phyloP scores from a whole-genome alignment of 768 basidiomycete species.

The Nidularia pulvinata region DNA sequence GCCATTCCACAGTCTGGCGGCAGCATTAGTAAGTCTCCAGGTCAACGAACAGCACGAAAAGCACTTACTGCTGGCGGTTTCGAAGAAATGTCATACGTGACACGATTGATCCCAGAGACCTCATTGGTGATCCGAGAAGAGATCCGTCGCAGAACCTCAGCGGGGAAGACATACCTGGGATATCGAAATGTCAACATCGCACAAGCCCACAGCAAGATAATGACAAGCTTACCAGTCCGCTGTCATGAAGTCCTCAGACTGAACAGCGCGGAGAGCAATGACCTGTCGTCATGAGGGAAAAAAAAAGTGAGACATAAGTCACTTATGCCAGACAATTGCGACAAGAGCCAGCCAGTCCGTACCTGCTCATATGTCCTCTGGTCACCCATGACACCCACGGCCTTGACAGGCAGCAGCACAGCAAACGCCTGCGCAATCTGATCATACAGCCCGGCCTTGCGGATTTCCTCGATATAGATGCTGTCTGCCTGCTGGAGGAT shows the following conservation, averaged over 20 bases:
- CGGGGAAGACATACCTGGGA: slow-evolving; percentile 91
- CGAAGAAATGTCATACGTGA: slow-evolving; percentile 95
- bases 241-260: slow-evolving; percentile 99
- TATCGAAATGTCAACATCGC: slow-evolving; percentile 2
- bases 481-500: slow-evolving; percentile 90
- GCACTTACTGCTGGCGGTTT: slow-evolving; percentile 89
- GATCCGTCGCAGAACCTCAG: slow-evolving; percentile 85
- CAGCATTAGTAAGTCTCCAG: slow-evolving; percentile 5
- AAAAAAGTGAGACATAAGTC: slow-evolving; percentile 2
- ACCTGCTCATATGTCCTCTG: slow-evolving; percentile 95
- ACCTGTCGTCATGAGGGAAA: slow-evolving; percentile 44
- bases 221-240: slow-evolving; percentile 75
- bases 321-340: background rate
- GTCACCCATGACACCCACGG: slow-evolving; percentile 98
- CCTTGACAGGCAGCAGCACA: slow-evolving; percentile 91
- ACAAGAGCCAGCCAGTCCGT: slow-evolving; percentile 8
- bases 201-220: slow-evolving; percentile 4
- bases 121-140: slow-evolving; percentile 99
- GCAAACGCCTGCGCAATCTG: slow-evolving; percentile 97
- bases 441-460: slow-evolving; percentile 89
- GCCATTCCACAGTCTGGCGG: slow-evolving; percentile 48
- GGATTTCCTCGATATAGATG: slow-evolving; percentile 98
- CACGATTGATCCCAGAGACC: slow-evolving; percentile 93
- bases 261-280: slow-evolving; percentile 92
- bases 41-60: slow-evolving; percentile 3